Evolutionary conservation across 108 stramenopile species (phyloP).

Genomic region (Cyclotella atomus): DNA sequence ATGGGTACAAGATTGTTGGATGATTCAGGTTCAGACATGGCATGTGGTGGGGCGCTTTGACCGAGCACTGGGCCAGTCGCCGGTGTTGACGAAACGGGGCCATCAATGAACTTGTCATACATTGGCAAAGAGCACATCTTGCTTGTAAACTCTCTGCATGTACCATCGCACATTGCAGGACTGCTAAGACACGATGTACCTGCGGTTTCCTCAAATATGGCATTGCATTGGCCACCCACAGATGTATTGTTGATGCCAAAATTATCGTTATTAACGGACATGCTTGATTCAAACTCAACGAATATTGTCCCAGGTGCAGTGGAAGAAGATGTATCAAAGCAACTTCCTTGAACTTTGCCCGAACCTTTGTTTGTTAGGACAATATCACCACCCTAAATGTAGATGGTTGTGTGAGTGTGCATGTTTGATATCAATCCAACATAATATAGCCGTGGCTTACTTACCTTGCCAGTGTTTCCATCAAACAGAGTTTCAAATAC

Average conservation of each 20-base stretch:
- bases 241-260: slow-evolving; percentile 38
- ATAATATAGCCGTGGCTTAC: no score
- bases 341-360: slow-evolving; percentile 26
- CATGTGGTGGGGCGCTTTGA: neutral
- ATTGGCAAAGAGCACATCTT: slow-evolving; percentile 24
- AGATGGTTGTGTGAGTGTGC: neutral
- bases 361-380: slow-evolving; percentile 33
- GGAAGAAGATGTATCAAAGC: slow-evolving; percentile 28
- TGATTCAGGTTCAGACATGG: neutral
- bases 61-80: neutral
- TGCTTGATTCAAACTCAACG: slow-evolving; percentile 27
- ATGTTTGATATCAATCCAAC: neutral
- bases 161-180: slow-evolving; percentile 29
- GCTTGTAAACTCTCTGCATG: slow-evolving; percentile 25
- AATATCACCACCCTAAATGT: slow-evolving; percentile 29
- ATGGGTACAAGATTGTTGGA: slow-evolving; percentile 32
- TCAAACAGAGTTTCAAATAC: slow-evolving; percentile 30
- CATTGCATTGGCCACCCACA: slow-evolving; percentile 18
- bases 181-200: slow-evolving; percentile 27
- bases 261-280: slow-evolving; percentile 29
- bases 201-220: slow-evolving; percentile 27
- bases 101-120: neutral
- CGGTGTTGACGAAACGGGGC: neutral
- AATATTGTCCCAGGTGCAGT: slow-evolving; percentile 42
- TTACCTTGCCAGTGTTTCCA: slow-evolving; percentile 20